Conservation (phyloP, 2,329 filamentous ascomycete genomes). For the Pyrenophora tritici-repentis region DNA sequence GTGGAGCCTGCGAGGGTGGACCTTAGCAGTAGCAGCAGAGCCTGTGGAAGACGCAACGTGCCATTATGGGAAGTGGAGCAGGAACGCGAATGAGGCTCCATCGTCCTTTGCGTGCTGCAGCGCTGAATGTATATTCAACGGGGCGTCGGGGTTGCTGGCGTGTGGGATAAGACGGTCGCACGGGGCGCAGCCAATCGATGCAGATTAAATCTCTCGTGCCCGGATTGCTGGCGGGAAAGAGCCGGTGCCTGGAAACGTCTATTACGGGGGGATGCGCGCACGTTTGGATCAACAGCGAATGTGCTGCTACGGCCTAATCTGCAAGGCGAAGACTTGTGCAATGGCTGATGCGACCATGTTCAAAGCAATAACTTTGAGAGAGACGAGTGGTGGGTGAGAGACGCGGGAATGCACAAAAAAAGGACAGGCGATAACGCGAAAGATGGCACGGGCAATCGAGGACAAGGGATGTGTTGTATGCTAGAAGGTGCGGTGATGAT, state of each 20-base stretch:
- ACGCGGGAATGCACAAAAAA: constrained; percentile 13
- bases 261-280: constrained; percentile 32
- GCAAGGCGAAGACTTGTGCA: constrained; percentile 19
- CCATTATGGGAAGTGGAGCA: constrained; percentile 32
- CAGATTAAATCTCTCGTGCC: constrained; percentile 35
- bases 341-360: constrained; percentile 25
- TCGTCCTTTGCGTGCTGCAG: constrained; percentile 35
- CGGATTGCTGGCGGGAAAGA: constrained; percentile 35
- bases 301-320: constrained; percentile 28
- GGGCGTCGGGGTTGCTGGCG: constrained; percentile 27
- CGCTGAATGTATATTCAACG: constrained; percentile 46
- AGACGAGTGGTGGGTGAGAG: neutral
- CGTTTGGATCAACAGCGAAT: constrained; percentile 34
- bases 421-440: neutral
- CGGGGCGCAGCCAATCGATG: constrained; percentile 40
- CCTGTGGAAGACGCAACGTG: constrained; percentile 46
- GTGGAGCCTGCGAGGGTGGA: constrained; percentile 31
- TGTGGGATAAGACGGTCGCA: constrained; percentile 24
- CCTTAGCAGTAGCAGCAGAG: constrained; percentile 41
- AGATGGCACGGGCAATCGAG: neutral
- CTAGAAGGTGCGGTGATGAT: too few relatives aligned
- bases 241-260: constrained; percentile 36
- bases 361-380: constrained; percentile 21
- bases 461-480: neutral
- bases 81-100: constrained; percentile 46